These are phyloP conservation scores for Trichoderma parareesei DNA, from an alignment of 495 filamentous ascomycete species.

Conservation along the genomic window DNA sequence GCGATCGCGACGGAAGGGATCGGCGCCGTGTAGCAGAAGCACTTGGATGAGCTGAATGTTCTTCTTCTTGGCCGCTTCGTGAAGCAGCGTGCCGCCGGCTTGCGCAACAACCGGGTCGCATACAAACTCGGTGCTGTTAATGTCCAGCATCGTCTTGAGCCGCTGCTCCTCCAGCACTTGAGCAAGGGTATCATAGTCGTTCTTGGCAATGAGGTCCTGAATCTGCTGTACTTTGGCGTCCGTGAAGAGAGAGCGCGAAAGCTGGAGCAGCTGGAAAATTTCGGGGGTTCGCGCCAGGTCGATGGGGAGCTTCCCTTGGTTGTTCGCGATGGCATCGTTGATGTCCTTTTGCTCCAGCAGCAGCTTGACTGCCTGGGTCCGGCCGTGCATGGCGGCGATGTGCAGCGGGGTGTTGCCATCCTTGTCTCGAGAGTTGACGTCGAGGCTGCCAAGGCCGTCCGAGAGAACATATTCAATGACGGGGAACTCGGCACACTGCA, in stretches of 20 bases:
- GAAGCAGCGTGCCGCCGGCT: constrained; percentile 77
- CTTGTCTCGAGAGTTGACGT: constrained; percentile 82
- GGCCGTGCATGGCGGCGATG: constrained; percentile 73
- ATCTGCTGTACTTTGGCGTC: constrained; percentile 78
- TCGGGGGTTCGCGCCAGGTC: constrained; percentile 86
- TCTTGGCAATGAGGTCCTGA: constrained; percentile 60
- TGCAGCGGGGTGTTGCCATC: constrained; percentile 94
- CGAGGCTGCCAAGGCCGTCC: constrained; percentile 53
- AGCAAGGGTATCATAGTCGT: constrained; percentile 69
- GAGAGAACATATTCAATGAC: constrained; percentile 94
- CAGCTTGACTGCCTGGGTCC: constrained; percentile 67
- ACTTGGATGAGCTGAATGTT: constrained; percentile 81
- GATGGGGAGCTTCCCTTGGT: constrained; percentile 75
- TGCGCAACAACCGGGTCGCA: constrained; percentile 70
- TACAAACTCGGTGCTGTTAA: constrained; percentile 81
- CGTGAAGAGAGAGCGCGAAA: constrained; percentile 81
- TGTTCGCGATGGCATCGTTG: constrained; percentile 88
- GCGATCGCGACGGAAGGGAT: constrained; percentile 90
- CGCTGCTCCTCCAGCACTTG: constrained; percentile 74
- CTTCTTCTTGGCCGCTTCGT: constrained; percentile 83
- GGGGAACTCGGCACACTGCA: constrained; percentile 93
- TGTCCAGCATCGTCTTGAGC: constrained; percentile 75
- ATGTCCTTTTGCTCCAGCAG: constrained; percentile 71
- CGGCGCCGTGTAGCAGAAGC: constrained; percentile 88
- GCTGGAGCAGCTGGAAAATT: constrained; percentile 91